Evolutionary conservation across 2,329 filamentous ascomycete species (phyloP).

Genomic region (Sclerotinia glacialis): DNA sequence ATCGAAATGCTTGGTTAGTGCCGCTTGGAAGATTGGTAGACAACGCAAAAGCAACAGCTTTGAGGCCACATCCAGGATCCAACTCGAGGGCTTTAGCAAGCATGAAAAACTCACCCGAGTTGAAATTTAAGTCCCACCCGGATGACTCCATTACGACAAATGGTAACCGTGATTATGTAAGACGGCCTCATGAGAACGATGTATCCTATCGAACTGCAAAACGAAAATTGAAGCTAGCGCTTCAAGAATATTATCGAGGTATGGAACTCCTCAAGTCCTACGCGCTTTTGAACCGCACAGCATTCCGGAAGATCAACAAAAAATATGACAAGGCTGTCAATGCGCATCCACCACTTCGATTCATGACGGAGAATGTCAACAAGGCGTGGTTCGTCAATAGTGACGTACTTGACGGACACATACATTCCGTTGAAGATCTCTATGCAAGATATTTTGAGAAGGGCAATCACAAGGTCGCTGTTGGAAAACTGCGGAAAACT

Average conservation of each 20-base stretch:
- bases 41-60: slow-evolving; percentile 49
- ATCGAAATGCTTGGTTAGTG: slow-evolving; percentile 46
- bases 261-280: slow-evolving; percentile 92
- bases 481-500: slow-evolving; percentile 78
- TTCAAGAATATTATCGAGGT: slow-evolving; percentile 90
- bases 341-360: slow-evolving; percentile 72
- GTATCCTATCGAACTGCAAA: slow-evolving; percentile 87
- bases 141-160: slow-evolving; percentile 30
- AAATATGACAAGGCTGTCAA: slow-evolving; percentile 94
- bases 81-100: slow-evolving; percentile 59
- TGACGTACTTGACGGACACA: slow-evolving; percentile 75
- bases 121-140: slow-evolving; percentile 43
- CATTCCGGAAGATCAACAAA: slow-evolving; percentile 96
- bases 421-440: slow-evolving; percentile 80
- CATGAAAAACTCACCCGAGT: slow-evolving; percentile 45
- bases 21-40: slow-evolving; percentile 44
- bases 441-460: slow-evolving; percentile 94
- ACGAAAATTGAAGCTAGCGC: slow-evolving; percentile 81
- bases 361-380: slow-evolving; percentile 89
- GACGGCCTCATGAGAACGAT: slow-evolving; percentile 50
- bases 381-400: slow-evolving; percentile 89
- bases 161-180: slow-evolving; percentile 49
- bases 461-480: slow-evolving; percentile 88
- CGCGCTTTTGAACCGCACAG: slow-evolving; percentile 82
- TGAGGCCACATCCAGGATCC: slow-evolving; percentile 48